Conservation (phyloP, 495 filamentous ascomycete genomes). For the Platismatia glauca region DNA sequence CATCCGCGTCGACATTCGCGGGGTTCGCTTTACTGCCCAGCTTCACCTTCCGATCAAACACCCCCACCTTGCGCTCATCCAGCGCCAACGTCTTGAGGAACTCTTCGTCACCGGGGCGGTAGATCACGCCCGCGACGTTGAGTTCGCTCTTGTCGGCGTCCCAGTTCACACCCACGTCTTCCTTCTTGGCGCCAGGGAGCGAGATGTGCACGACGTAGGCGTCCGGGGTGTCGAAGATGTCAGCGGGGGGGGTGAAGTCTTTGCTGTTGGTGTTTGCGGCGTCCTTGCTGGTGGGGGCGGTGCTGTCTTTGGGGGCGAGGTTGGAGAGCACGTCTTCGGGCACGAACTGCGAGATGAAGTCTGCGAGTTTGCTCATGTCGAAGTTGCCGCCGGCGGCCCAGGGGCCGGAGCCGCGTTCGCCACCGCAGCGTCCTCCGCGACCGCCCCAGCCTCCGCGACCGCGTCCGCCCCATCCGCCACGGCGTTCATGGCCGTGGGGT, state of each 20-base stretch:
- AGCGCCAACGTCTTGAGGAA: conserved; percentile 56
- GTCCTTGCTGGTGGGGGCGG: conserved; percentile 18
- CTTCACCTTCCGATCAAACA: conserved; percentile 62
- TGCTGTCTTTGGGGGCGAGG: conserved; percentile 27
- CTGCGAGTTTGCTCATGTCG: conserved; percentile 31
- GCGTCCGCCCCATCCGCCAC: conserved; percentile 20
- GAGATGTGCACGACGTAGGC: conserved; percentile 62
- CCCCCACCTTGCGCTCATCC: conserved; percentile 59
- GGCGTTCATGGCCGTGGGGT: conserved; percentile 15
- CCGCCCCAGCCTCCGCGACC: conserved; percentile 18
- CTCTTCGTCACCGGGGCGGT: conserved; percentile 62
- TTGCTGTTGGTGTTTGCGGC: conserved; percentile 27
- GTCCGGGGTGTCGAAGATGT: conserved; percentile 60
- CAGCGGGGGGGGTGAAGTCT: conserved; percentile 56
- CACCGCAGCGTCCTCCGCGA: conserved; percentile 20
- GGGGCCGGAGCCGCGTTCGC: conserved; percentile 10
- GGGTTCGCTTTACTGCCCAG: conserved; percentile 47
- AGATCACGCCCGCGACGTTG: conserved; percentile 58
- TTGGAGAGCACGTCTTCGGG: conserved; percentile 25
- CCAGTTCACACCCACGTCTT: conserved; percentile 68
- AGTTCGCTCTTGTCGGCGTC: conserved; percentile 57
- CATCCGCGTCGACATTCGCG: conserved; percentile 53
- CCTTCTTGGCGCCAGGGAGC: conserved; percentile 66
- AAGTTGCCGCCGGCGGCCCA: conserved; percentile 24
- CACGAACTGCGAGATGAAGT: conserved; percentile 30